Evolutionary conservation across 208 protist species (phyloP).

Genomic region (Crithidia bombi): DNA sequence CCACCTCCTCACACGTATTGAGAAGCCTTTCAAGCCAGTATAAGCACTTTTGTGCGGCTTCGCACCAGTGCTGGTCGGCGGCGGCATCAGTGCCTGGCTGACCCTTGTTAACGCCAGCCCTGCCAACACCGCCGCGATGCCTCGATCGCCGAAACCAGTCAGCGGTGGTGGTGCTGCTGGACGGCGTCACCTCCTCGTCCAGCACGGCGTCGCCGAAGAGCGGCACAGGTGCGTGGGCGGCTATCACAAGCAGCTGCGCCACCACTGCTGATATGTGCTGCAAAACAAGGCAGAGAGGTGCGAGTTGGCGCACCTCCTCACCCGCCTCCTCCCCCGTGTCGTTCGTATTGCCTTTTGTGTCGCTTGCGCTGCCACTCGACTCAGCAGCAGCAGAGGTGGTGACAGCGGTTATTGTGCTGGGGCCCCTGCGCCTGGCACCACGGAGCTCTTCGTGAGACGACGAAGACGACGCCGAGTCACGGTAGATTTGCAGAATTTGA

Average conservation of each 20-base stretch:
- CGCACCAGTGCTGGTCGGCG: conserved; percentile 8
- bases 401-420: too few relatives aligned
- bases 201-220: conserved; percentile 8
- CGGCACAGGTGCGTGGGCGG: conserved; percentile 23
- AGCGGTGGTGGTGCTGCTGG: not conserved
- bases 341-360: too few relatives aligned
- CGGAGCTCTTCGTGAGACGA: not conserved
- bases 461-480: not conserved
- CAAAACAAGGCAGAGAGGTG: conserved; percentile 33
- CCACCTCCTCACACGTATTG: conserved; percentile 19
- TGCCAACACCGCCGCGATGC: too few relatives aligned
- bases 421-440: not conserved
- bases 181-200: not conserved
- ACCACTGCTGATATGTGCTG: conserved; percentile 26
- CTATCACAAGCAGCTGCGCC: conserved; percentile 36
- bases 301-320: conserved; percentile 22
- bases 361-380: not conserved
- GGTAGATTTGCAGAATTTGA: conserved; percentile 7
- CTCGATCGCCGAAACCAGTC: not conserved
- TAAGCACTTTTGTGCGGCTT: conserved; percentile 16
- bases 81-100: too few relatives aligned
- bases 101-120: not conserved
- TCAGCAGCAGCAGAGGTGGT: too few relatives aligned
- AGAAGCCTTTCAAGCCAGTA: conserved; percentile 36
- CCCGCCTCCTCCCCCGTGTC: too few relatives aligned